phyloP scores from a whole-genome alignment of 208 protist species.

The Acanthamoeba divionensis region DNA sequence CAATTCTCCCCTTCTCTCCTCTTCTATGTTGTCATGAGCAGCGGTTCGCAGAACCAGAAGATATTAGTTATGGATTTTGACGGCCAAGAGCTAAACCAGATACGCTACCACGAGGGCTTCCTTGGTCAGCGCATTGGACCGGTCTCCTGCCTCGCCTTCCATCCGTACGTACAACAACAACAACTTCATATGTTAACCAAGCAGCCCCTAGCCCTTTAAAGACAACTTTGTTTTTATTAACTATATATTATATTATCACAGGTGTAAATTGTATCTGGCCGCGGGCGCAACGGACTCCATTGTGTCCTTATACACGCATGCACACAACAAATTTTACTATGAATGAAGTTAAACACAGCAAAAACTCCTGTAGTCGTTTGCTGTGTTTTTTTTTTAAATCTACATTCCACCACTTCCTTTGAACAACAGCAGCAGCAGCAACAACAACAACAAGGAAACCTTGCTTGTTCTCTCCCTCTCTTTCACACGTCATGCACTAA shows the following conservation, averaged over 20 bases:
- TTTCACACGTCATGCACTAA: too few relatives aligned
- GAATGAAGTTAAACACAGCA: too few relatives aligned
- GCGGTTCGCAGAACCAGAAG: constrained; percentile 57
- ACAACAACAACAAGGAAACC: too few relatives aligned
- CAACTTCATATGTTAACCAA: neutral
- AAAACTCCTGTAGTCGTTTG: too few relatives aligned
- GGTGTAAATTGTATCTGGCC: constrained; percentile 55
- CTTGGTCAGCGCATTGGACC: constrained; percentile 78
- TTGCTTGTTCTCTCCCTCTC: too few relatives aligned
- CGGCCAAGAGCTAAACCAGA: constrained; percentile 63
- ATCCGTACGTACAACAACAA: constrained; percentile 55
- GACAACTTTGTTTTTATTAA: neutral
- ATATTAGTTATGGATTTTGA: constrained; percentile 63
- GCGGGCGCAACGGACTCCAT: constrained; percentile 74
- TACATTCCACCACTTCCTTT: too few relatives aligned
- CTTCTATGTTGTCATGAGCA: neutral
- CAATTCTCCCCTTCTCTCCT: neutral
- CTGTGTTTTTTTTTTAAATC: too few relatives aligned
- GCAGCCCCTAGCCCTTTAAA: too few relatives aligned
- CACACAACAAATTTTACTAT: constrained; percentile 31
- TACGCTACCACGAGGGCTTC: constrained; percentile 79
- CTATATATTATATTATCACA: neutral
- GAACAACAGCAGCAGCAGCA: too few relatives aligned
- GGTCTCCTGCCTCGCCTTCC: constrained; percentile 73
- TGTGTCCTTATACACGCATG: constrained; percentile 72